phyloP scores from a whole-genome alignment of 176 grass and related monocot species.

The Luzula sylvatica region DNA sequence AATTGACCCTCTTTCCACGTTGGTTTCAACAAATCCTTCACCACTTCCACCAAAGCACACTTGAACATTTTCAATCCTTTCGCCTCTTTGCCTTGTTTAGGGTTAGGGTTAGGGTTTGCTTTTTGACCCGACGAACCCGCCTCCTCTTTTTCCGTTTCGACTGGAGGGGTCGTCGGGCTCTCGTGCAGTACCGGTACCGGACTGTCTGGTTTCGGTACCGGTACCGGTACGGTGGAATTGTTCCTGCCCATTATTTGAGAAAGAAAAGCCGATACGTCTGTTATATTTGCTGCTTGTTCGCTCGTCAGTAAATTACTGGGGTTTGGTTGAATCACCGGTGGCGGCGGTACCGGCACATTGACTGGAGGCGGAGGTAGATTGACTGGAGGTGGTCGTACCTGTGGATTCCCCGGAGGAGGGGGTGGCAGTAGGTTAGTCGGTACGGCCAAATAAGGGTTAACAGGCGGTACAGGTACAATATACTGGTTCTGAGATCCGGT shows the following conservation, averaged over 20 bases:
- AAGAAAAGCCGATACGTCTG: constrained; percentile 55
- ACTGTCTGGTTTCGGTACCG: constrained; percentile 17
- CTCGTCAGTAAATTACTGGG: constrained; percentile 42
- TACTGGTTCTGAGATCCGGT: neutral
- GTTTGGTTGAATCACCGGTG: constrained; percentile 4
- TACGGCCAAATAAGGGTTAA: constrained; percentile 1
- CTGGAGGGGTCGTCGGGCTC: constrained; percentile 20
- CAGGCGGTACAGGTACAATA: neutral
- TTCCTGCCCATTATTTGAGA: constrained; percentile 56
- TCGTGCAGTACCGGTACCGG: constrained; percentile 21
- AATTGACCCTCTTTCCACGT: constrained; percentile 95
- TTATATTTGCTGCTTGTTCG: constrained; percentile 48
- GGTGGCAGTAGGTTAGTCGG: neutral
- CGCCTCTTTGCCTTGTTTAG: constrained; percentile 50
- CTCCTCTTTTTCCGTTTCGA: constrained; percentile 40
- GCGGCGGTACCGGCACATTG: neutral
- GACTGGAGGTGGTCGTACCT: neutral
- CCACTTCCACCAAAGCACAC: constrained; percentile 63
- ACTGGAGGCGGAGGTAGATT: neutral
- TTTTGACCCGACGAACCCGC: constrained; percentile 18
- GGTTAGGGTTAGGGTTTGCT: constrained; percentile 24
- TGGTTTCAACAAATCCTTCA: constrained; percentile 88
- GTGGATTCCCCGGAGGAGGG: neutral
- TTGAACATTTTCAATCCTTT: constrained; percentile 84
- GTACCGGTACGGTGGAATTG: constrained; percentile 22